These are phyloP conservation scores for Calonectria pseudoreteaudii DNA, from an alignment of 2,329 filamentous ascomycete species.

Conservation along the genomic window DNA sequence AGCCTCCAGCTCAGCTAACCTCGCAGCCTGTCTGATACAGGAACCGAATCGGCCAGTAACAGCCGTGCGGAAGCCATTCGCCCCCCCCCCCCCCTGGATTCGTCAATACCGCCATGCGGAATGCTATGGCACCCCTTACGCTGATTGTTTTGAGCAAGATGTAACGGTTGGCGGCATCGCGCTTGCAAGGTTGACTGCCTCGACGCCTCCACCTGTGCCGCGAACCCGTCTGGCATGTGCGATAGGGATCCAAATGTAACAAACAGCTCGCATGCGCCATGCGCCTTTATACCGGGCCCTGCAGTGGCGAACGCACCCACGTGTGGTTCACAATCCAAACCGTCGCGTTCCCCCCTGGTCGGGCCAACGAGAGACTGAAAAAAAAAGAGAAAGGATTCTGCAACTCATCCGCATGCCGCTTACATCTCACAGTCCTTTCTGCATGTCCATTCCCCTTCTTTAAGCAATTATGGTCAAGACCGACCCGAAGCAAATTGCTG, in stretches of 20 bases:
- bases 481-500: conserved; percentile 23
- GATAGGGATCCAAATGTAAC: not conserved
- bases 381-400: not conserved
- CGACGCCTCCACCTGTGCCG: not conserved
- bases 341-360: not conserved
- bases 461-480: not conserved
- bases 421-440: not conserved
- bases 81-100: not conserved
- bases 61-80: not conserved
- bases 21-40: not conserved
- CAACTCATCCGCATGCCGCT: not conserved
- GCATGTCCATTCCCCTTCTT: not conserved
- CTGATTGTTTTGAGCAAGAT: not conserved
- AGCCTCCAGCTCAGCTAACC: not conserved
- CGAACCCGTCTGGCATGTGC: not conserved
- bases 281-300: not conserved
- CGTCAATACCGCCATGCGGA: not conserved
- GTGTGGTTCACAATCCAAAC: not conserved
- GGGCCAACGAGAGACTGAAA: not conserved
- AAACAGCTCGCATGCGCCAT: not conserved
- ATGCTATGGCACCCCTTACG: not conserved
- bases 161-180: not conserved
- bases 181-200: not conserved
- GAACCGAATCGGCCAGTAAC: not conserved
- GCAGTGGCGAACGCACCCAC: not conserved